These are phyloP conservation scores for Ilyonectria destructans DNA, from an alignment of 2,329 filamentous ascomycete genomes.

Conservation along the genomic window DNA sequence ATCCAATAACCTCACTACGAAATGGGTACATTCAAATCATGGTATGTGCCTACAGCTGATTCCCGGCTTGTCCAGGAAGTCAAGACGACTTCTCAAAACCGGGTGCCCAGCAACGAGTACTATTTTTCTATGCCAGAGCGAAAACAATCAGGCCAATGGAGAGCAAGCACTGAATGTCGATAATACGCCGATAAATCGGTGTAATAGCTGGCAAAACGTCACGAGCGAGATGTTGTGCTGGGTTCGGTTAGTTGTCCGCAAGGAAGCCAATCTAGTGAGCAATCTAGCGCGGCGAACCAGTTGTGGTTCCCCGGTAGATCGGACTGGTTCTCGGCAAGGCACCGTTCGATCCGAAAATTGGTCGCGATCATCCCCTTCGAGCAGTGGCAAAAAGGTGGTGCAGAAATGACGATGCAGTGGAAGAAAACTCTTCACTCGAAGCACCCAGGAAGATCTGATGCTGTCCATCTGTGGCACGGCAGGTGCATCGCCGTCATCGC, in stretches of 20 bases:
- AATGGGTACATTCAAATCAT: slow-evolving; percentile 4
- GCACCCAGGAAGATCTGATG: slow-evolving; percentile 1
- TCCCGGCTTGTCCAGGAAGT: slow-evolving; percentile 69
- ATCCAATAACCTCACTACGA: not conserved
- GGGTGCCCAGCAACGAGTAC: slow-evolving; percentile 72
- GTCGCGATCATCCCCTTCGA: slow-evolving; percentile 1
- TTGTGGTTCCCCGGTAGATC: not conserved
- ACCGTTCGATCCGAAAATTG: slow-evolving; percentile 9
- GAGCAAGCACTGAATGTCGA: slow-evolving; percentile 66
- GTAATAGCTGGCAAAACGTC: slow-evolving; percentile 55
- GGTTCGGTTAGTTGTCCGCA: slow-evolving; percentile 26
- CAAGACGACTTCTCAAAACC: slow-evolving; percentile 71
- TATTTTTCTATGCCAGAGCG: slow-evolving; percentile 69
- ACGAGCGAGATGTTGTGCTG: slow-evolving; percentile 12
- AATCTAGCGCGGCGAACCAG: not conserved
- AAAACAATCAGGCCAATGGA: slow-evolving; percentile 69
- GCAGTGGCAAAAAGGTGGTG: not conserved
- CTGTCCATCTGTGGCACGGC: slow-evolving; percentile 14
- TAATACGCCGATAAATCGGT: slow-evolving; percentile 56
- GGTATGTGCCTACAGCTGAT: slow-evolving; percentile 73
- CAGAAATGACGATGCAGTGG: not conserved
- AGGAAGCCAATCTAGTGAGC: not conserved
- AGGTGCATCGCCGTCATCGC: slow-evolving; percentile 7
- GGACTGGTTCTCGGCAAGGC: slow-evolving; percentile 1
- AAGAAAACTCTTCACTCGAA: slow-evolving; percentile 25